A percentile compares a stretch with the other conserved stretches of the same genome.
phyloP scores from a whole-genome alignment of 2,329 filamentous ascomycete genomes.

The Epichloe gansuensis region DNA sequence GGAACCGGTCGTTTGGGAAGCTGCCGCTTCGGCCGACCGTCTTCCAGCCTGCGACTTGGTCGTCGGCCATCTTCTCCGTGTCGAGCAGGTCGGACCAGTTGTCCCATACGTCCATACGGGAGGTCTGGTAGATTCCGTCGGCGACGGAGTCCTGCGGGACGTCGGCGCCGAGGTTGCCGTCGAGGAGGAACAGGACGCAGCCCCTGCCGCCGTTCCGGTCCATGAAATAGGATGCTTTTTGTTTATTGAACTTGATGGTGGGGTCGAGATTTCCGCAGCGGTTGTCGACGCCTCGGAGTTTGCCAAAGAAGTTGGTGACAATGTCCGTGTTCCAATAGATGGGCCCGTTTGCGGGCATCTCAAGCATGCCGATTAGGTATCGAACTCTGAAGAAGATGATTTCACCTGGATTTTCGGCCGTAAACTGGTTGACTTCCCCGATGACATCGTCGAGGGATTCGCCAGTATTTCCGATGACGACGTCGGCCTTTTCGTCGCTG shows the following conservation, averaged over 20 bases:
- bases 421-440: slow-evolving; percentile 31
- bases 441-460: slow-evolving; percentile 30
- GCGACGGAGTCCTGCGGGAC: slow-evolving; percentile 12
- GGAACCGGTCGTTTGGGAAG: slow-evolving; percentile 13
- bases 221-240: slow-evolving; percentile 17
- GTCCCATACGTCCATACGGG: slow-evolving; percentile 15
- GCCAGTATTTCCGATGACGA: slow-evolving; percentile 32
- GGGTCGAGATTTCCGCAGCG: slow-evolving; percentile 20
- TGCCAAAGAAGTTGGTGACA: slow-evolving; percentile 29
- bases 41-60: slow-evolving; percentile 13
- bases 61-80: slow-evolving; percentile 12
- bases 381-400: slow-evolving; percentile 33
- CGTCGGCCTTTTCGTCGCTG: slow-evolving; percentile 19
- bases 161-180: slow-evolving; percentile 11
- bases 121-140: slow-evolving; percentile 19
- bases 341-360: slow-evolving; percentile 14
- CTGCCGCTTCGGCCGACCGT: slow-evolving; percentile 10
- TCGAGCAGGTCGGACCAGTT: slow-evolving; percentile 19
- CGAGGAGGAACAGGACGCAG: slow-evolving; percentile 21
- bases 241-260: slow-evolving; percentile 13
- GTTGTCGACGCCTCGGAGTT: slow-evolving; percentile 28
- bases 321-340: slow-evolving; percentile 24
- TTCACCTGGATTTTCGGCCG: slow-evolving; percentile 27
- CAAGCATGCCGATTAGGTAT: slow-evolving; percentile 28
- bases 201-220: slow-evolving; percentile 19